Evolutionary conservation across 441 rosid species (phyloP).

Genomic region (Euphorbia corollata): DNA sequence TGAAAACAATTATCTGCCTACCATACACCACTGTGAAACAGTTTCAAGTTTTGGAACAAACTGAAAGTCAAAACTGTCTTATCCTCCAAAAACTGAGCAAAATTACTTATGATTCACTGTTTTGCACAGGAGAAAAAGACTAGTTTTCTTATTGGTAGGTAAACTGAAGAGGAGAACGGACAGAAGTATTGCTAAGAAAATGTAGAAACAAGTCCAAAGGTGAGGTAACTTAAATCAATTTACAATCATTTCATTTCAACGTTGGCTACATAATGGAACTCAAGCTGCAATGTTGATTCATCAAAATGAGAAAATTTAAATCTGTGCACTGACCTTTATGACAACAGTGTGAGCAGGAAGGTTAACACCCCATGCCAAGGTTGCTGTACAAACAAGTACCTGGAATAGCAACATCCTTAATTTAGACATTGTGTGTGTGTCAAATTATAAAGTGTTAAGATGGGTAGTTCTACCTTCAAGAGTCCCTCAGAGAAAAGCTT

Average conservation of each 20-base stretch:
- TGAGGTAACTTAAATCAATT: neutral
- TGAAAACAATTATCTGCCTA: neutral
- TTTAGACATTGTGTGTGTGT: slow-evolving; percentile 11
- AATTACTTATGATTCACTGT: neutral
- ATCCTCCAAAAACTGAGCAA: neutral
- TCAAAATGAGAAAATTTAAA: neutral
- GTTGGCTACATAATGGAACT: slow-evolving; percentile 3
- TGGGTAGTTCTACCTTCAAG: slow-evolving; percentile 55
- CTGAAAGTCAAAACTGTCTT: neutral
- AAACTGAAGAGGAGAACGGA: neutral
- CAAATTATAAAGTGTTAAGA: slow-evolving; percentile 19
- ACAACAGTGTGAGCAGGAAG: slow-evolving; percentile 98
- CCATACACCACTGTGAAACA: neutral
- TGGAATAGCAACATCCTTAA: slow-evolving; percentile 32
- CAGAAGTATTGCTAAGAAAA: neutral
- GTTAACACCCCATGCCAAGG: slow-evolving; percentile 99
- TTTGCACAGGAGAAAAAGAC: neutral
- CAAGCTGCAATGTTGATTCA: slow-evolving; percentile 5
- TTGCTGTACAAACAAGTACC: slow-evolving; percentile 99
- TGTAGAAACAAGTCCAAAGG: neutral
- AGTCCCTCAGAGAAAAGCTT: slow-evolving; percentile 86
- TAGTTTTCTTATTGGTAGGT: neutral
- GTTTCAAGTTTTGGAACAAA: neutral
- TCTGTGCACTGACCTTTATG: slow-evolving; percentile 63
- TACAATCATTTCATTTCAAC: neutral